A percentile compares a stretch with the other conserved stretches of the same genome.
Conservation (phyloP, 1,139 yeast species). For the Yamadazyma songkhlaensis region DNA sequence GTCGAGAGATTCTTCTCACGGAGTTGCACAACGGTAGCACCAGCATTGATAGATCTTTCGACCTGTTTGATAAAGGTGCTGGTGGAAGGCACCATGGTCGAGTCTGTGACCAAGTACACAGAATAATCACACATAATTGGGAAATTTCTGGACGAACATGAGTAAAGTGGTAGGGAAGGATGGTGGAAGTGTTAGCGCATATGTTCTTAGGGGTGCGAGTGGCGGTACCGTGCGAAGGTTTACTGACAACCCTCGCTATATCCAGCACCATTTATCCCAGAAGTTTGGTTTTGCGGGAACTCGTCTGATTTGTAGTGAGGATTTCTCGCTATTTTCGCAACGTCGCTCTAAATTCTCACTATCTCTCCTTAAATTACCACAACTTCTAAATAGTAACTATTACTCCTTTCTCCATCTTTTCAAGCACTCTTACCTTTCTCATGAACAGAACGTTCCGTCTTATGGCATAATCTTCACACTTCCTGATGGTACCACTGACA, state of each 20-base stretch:
- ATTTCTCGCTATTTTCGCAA: too few relatives aligned
- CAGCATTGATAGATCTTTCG: constrained; percentile 58
- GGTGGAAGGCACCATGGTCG: constrained; percentile 68
- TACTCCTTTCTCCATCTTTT: constrained; percentile 8
- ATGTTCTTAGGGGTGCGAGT: constrained; percentile 3
- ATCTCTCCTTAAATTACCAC: not conserved
- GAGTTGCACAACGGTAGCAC: constrained; percentile 79
- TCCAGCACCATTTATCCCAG: too few relatives aligned
- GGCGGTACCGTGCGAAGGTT: too few relatives aligned
- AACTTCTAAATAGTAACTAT: not conserved
- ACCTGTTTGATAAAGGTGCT: constrained; percentile 61
- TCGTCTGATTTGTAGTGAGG: too few relatives aligned
- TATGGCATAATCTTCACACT: constrained; percentile 70
- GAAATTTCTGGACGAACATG: not conserved
- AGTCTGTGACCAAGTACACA: constrained; percentile 78
- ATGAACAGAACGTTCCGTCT: constrained; percentile 39
- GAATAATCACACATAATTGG: constrained; percentile 49
- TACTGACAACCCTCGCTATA: too few relatives aligned
- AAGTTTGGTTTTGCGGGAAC: too few relatives aligned
- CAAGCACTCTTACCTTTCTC: constrained; percentile 10
- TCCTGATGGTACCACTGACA: constrained; percentile 86
- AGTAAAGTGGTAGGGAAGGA: not conserved
- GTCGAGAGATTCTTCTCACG: constrained; percentile 80
- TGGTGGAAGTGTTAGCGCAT: constrained; percentile 13
- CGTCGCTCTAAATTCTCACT: too few relatives aligned